Percentiles rank a stretch among this genome's conserved stretches.
These are phyloP conservation scores for Desmodesmus armatus DNA, from an alignment of 139 green algal species.

Conservation along the genomic window DNA sequence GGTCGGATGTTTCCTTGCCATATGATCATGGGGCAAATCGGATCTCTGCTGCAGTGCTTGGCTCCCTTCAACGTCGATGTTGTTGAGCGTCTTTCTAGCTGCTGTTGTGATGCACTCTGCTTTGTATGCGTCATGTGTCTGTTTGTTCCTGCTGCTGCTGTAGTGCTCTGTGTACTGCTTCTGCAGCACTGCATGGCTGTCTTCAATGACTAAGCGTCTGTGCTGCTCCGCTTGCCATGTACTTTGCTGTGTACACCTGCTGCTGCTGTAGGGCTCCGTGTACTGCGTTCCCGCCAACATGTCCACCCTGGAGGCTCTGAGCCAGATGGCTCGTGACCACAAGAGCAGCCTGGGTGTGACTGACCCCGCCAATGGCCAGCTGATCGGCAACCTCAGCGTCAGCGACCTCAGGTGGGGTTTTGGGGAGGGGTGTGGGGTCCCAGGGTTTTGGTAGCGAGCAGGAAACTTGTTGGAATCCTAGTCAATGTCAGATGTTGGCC, in stretches of 20 bases:
- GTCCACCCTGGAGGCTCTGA: slow-evolving; percentile 51
- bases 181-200: not conserved
- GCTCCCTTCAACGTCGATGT: too few species aligned
- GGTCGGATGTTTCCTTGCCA: too few species aligned
- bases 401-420: slow-evolving; percentile 66
- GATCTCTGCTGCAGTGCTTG: too few species aligned
- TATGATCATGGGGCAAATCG: too few species aligned
- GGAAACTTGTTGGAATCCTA: too few species aligned
- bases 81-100: too few species aligned
- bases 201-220: too few species aligned
- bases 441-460: not conserved
- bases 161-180: too few species aligned
- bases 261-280: slow-evolving; percentile 29
- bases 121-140: not conserved
- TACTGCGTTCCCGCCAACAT: slow-evolving; percentile 22
- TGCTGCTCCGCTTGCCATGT: not conserved
- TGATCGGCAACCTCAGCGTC: slow-evolving; percentile 72
- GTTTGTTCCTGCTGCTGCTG: not conserved
- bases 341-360: slow-evolving; percentile 57
- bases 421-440: not conserved
- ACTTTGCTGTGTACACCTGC: not conserved
- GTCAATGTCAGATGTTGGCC: too few species aligned
- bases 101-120: too few species aligned
- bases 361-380: slow-evolving; percentile 36
- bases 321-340: slow-evolving; percentile 54